These are phyloP conservation scores for Hydnomerulius pinastri DNA, from an alignment of 768 basidiomycete species.

Conservation along the genomic window DNA sequence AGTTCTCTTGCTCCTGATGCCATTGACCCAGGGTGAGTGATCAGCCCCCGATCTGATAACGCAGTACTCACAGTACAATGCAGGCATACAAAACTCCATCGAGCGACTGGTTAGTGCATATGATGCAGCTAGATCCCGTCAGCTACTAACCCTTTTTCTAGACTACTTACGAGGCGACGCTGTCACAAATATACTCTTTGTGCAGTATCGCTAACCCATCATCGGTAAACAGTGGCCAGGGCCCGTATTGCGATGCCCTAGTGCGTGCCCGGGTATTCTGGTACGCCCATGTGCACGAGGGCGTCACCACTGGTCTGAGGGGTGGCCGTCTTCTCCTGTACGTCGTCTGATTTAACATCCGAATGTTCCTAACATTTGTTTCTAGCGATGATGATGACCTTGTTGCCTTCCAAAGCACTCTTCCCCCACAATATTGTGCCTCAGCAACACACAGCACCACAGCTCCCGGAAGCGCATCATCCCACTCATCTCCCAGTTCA, in stretches of 20 bases:
- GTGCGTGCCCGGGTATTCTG: constrained; percentile 83
- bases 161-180: constrained; percentile 77
- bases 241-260: constrained; percentile 57
- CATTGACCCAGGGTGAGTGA: constrained; percentile 77
- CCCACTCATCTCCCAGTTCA: constrained; percentile 34
- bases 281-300: constrained; percentile 87
- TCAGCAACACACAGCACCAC: constrained; percentile 28
- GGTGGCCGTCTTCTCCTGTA: constrained; percentile 86
- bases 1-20: constrained; percentile 74
- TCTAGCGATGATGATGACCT: constrained; percentile 82
- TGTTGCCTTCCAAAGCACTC: constrained; percentile 64
- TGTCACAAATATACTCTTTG: constrained; percentile 80
- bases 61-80: constrained; percentile 8
- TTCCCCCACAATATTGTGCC: constrained; percentile 45
- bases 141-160: constrained; percentile 24
- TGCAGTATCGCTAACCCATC: constrained; percentile 55
- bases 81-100: constrained; percentile 29
- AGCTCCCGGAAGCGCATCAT: constrained; percentile 32
- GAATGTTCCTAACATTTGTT: too few relatives aligned
- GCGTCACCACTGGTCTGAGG: constrained; percentile 75
- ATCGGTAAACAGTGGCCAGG: constrained; percentile 49
- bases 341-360: too few relatives aligned
- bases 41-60: background rate
- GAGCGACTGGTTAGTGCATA: constrained; percentile 22
- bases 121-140: background rate